Percentiles rank a stretch among this genome's conserved stretches.
Evolutionary conservation across 1,139 yeast species (phyloP).

Genomic region (Suhomyces yuchorum): DNA sequence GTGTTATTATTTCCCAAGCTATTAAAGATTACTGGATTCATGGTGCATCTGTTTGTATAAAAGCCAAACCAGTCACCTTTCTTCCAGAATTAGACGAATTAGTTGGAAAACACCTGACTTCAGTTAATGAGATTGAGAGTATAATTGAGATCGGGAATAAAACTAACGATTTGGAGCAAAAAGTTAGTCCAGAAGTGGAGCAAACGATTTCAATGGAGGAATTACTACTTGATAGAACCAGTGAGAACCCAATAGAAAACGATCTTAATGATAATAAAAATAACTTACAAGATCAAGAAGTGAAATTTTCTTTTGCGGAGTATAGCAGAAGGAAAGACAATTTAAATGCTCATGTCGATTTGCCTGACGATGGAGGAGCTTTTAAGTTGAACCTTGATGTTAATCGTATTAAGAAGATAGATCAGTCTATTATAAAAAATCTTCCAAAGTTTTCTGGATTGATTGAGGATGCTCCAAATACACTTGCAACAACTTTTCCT

Average conservation of each 20-base stretch:
- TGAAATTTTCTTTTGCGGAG: conserved; percentile 7
- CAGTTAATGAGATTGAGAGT: background rate
- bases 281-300: conserved; percentile 7
- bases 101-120: background rate
- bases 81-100: conserved; percentile 18
- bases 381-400: conserved; percentile 59
- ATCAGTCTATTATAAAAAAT: conserved; percentile 55
- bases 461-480: conserved; percentile 29
- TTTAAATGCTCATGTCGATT: conserved; percentile 4
- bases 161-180: background rate
- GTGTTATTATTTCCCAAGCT: conserved; percentile 69
- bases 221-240: background rate
- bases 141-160: background rate
- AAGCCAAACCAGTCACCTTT: conserved; percentile 37
- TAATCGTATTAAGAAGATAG: conserved; percentile 55
- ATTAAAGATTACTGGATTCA: conserved; percentile 75
- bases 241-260: conserved; percentile 10
- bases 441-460: conserved; percentile 59
- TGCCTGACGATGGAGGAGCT: conserved; percentile 32
- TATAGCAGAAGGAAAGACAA: conserved; percentile 3
- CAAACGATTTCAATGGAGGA: background rate
- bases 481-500: conserved; percentile 19
- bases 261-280: conserved; percentile 8
- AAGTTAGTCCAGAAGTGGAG: background rate
- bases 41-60: conserved; percentile 71